These are phyloP conservation scores for Choanephora cucurbitarum DNA, from an alignment of 371 early-diverging fungal species.

Conservation along the genomic window DNA sequence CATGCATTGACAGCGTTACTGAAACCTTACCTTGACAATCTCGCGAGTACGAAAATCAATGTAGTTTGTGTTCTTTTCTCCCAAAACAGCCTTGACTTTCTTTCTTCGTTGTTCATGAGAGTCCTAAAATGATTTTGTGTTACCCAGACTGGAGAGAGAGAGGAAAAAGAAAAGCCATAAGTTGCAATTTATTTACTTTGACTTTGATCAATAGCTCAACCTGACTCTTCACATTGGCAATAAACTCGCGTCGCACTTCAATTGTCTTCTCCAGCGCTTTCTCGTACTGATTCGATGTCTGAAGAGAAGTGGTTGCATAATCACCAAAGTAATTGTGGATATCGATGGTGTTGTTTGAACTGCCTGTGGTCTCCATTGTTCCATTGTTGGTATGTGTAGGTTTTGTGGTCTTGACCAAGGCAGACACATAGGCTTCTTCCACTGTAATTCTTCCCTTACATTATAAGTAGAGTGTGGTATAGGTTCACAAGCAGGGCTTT, in stretches of 20 bases:
- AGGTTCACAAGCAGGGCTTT: too few relatives aligned
- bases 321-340: slow-evolving; percentile 29
- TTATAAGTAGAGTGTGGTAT: too few relatives aligned
- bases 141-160: too few relatives aligned
- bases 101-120: slow-evolving; percentile 41
- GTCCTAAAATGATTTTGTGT: slow-evolving; percentile 28
- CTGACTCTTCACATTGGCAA: slow-evolving; percentile 20
- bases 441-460: slow-evolving; percentile 29
- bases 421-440: slow-evolving; percentile 41
- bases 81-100: slow-evolving; percentile 33
- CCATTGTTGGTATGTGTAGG: background rate
- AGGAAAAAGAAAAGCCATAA: too few relatives aligned
- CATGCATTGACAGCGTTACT: too few relatives aligned
- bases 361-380: background rate
- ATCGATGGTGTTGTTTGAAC: slow-evolving; percentile 7
- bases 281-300: slow-evolving; percentile 34
- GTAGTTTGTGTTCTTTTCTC: slow-evolving; percentile 42
- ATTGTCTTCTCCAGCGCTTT: slow-evolving; percentile 36
- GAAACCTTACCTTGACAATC: slow-evolving; percentile 44
- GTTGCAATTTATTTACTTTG: slow-evolving; percentile 25
- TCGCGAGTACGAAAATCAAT: slow-evolving; percentile 39
- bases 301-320: slow-evolving; percentile 26
- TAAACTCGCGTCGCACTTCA: slow-evolving; percentile 23
- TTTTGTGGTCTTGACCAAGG: slow-evolving; percentile 35
- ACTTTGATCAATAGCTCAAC: slow-evolving; percentile 21